Conservation (phyloP, 371 early-diverging fungal genomes). For the Rhizopus microsporus region DNA sequence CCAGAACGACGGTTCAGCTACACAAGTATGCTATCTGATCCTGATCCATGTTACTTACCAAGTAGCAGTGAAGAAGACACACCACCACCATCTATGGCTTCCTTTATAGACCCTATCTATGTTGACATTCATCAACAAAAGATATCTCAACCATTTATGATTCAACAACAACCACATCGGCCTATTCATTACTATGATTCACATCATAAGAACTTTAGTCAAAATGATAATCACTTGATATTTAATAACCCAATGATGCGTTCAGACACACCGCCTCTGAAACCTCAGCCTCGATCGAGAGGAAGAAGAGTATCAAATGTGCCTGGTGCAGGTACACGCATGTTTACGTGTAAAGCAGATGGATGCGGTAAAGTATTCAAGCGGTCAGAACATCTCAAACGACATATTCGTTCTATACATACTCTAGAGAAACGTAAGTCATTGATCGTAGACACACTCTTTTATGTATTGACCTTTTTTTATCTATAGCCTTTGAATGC, state of each 20-base stretch:
- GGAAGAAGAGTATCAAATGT: conserved; percentile 60
- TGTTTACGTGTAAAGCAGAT: conserved; percentile 53
- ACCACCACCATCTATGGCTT: conserved; percentile 14
- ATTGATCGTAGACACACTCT: not conserved
- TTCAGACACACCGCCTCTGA: conserved; percentile 21
- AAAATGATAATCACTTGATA: conserved; percentile 8
- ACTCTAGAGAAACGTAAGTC: conserved; percentile 66
- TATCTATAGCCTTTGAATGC: conserved; percentile 58
- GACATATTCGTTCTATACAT: conserved; percentile 68
- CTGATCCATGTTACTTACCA: conserved; percentile 35
- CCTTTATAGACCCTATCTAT: conserved; percentile 25
- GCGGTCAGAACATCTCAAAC: conserved; percentile 65
- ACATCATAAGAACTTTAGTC: conserved; percentile 15
- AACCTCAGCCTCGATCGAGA: conserved; percentile 42
- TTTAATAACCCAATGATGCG: conserved; percentile 8
- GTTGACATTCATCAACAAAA: conserved; percentile 15
- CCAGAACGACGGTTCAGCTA: conserved; percentile 45
- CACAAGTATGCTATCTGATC: conserved; percentile 45
- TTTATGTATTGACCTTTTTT: not conserved
- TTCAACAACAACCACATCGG: conserved; percentile 10
- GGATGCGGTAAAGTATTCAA: conserved; percentile 69
- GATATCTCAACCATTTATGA: conserved; percentile 1
- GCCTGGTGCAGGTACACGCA: conserved; percentile 41
- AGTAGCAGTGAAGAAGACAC: conserved; percentile 35
- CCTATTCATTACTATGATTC: conserved; percentile 17